Base-by-base conservation (phyloP, 768 basidiomycete genomes). In the Ramaria sp. region DNA sequence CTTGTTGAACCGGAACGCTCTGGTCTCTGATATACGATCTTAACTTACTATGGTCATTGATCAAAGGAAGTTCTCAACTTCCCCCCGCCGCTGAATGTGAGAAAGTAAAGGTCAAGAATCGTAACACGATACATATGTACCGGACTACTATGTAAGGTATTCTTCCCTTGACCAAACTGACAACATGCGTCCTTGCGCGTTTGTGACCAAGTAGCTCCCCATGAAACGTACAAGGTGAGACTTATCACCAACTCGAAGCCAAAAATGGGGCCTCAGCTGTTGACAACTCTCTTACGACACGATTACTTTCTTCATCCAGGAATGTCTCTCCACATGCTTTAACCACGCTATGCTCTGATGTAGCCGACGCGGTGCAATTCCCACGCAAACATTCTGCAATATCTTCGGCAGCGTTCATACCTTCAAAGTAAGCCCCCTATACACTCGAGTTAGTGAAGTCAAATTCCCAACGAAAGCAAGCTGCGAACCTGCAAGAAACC, bases 391-490 rank as follows among this genome's bases (percentile, higher is more conserved):
- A 81, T 12, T 66, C 61, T 2, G 71, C 70, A 6, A 82, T 62
- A 4, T 60, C 62, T 10, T 58, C 52, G 0, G 70, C 78, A 0
- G 73, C 67, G 20, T 67, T 65, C 32, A 68, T 60, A 0, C 81
- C 81, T 62, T 81, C 79, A 5, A 71, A 72, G 62, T 80, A 82
- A 1, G 81, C 80, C 0, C 77, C 80, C 50, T 82, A 78, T 20
- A 16, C 78, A 79, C 13, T 5, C 10, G 12, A 47, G 15, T 28
- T 13, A 22, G 10, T 43, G 45, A 13, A 43, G 24, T 32, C 59
- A 63, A n/a, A 27, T 27, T 16, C 44, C 28, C 12, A 15, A 9
- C 2, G 3, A 13, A 28, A 34, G 27, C 13, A n/a, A 58, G 18
- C 30, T n/a, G 47, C 75, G 37, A 44, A 79, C 82, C 82, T 55